Conservation (phyloP, 306 rosid species). For the Lotus japonicus region DNA sequence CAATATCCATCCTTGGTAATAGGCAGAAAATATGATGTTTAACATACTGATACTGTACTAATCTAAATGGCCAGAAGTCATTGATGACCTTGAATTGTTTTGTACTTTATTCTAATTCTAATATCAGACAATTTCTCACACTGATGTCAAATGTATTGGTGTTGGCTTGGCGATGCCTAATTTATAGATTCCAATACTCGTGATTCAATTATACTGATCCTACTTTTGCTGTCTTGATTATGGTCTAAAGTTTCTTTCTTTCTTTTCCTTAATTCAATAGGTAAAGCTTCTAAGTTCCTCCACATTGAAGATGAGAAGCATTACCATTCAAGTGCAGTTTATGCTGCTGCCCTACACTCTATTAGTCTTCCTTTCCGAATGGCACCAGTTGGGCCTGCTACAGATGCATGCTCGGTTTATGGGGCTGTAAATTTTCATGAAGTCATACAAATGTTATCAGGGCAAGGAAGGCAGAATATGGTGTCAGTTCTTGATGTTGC, state of each 20-base stretch:
- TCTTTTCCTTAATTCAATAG: conserved; percentile 36
- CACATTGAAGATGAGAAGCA: conserved; percentile 53
- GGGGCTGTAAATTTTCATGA: conserved; percentile 70
- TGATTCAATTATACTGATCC: conserved; percentile 6
- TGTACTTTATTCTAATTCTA: background rate
- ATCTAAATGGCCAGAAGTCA: background rate
- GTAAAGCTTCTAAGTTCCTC: conserved; percentile 62
- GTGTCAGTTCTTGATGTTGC: conserved; percentile 75
- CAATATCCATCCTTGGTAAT: conserved; percentile 2
- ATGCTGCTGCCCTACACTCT: conserved; percentile 77
- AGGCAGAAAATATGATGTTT: background rate
- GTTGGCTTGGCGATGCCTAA: conserved; percentile 10
- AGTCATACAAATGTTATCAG: conserved; percentile 60
- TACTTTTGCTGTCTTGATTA: conserved; percentile 1
- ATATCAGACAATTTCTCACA: background rate
- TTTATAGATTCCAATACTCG: conserved; percentile 5
- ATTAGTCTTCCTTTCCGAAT: conserved; percentile 79
- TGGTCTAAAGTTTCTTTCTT: background rate
- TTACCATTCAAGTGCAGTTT: conserved; percentile 79
- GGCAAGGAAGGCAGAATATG: conserved; percentile 71
- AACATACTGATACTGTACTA: conserved; percentile 2
- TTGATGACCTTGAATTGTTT: background rate
- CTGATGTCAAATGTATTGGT: background rate
- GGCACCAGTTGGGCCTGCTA: conserved; percentile 58
- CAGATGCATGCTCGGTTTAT: conserved; percentile 43